phyloP scores from a whole-genome alignment of 2,329 filamentous ascomycete species.

The Neofusicoccum sp. region DNA sequence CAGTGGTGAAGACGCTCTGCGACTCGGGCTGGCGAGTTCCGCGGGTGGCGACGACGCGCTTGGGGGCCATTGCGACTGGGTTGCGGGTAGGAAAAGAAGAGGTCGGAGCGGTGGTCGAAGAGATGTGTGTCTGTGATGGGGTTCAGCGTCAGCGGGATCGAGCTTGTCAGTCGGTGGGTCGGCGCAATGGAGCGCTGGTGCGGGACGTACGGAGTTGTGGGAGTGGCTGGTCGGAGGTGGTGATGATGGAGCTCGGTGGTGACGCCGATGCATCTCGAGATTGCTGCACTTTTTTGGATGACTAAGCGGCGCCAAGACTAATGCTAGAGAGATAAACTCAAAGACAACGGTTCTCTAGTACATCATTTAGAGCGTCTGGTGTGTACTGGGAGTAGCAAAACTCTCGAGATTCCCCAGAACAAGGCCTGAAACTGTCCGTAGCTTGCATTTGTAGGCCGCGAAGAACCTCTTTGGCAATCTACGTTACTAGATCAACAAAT shows the following conservation, averaged over 20 bases:
- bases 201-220: not conserved
- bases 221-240: not conserved
- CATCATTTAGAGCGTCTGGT: not conserved
- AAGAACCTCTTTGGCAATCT: too few species aligned
- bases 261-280: not conserved
- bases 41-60: not conserved
- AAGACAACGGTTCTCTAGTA: not conserved
- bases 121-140: not conserved
- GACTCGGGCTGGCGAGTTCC: not conserved
- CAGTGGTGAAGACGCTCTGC: slow-evolving; percentile 21
- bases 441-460: too few species aligned
- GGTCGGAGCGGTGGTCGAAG: not conserved
- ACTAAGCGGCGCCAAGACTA: slow-evolving; percentile 20
- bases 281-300: slow-evolving; percentile 22
- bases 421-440: too few species aligned
- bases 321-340: slow-evolving; percentile 3
- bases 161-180: too few species aligned
- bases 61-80: slow-evolving; percentile 13
- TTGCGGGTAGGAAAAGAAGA: not conserved
- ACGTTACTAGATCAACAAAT: too few species aligned
- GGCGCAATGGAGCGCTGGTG: not conserved
- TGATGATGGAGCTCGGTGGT: slow-evolving; percentile 15
- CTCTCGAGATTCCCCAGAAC: too few species aligned
- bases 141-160: not conserved
- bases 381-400: too few species aligned